Evolutionary conservation across 2,329 filamentous ascomycete genomes (phyloP).

Genomic region (Polytolypa hystricis): DNA sequence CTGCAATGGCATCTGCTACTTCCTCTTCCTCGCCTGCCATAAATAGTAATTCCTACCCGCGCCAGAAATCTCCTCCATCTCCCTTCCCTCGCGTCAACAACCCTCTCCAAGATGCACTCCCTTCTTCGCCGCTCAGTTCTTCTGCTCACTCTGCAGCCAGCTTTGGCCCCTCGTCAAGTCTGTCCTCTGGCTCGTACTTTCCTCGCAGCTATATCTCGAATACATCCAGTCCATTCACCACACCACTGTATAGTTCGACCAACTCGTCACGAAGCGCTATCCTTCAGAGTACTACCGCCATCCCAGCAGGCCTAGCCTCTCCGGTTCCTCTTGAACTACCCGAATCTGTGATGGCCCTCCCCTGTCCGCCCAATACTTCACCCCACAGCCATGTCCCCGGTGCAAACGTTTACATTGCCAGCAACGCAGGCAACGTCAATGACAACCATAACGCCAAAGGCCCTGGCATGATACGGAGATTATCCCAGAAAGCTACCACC

Average conservation of each 20-base stretch:
- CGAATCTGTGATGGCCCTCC: constrained; percentile 51
- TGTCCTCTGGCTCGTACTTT: constrained; percentile 3
- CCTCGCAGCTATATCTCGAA: constrained; percentile 6
- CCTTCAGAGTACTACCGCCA: constrained; percentile 15
- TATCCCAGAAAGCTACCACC: constrained; percentile 70
- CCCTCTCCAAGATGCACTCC: constrained; percentile 27
- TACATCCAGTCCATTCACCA: constrained; percentile 14
- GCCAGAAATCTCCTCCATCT: constrained; percentile 26
- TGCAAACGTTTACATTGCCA: constrained; percentile 42
- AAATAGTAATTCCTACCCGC: constrained; percentile 26
- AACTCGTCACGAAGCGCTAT: constrained; percentile 21
- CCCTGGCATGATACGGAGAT: constrained; percentile 64
- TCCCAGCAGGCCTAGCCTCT: constrained; percentile 17
- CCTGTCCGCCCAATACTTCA: constrained; percentile 13
- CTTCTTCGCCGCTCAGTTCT: constrained; percentile 19
- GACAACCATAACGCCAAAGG: constrained; percentile 44
- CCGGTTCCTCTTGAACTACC: constrained; percentile 57
- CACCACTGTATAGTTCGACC: constrained; percentile 24
- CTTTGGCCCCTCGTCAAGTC: constrained; percentile 17
- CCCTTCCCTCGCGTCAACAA: constrained; percentile 21
- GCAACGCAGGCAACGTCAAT: constrained; percentile 39
- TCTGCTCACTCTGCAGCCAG: constrained; percentile 20
- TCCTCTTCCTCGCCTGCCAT: constrained; percentile 19
- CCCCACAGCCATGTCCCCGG: constrained; percentile 15
- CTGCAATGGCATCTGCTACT: constrained; percentile 29